Evolutionary conservation across 2,329 filamentous ascomycete genomes (phyloP).

Genomic region (Paecilomyces fulvus): DNA sequence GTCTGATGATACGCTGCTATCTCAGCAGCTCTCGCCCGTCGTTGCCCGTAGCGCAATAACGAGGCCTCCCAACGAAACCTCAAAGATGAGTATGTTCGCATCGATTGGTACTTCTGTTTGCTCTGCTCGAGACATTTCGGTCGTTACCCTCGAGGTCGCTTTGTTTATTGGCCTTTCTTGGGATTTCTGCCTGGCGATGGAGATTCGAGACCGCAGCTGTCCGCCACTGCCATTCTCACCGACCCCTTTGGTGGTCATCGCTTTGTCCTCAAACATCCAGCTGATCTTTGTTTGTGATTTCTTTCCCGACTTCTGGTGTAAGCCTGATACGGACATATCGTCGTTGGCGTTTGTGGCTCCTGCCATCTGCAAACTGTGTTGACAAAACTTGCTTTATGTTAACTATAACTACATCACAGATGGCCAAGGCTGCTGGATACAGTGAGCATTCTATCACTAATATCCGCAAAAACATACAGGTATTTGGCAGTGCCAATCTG

Average conservation of each 20-base stretch:
- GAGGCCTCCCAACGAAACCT: neutral
- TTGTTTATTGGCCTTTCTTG: neutral
- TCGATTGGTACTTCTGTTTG: neutral
- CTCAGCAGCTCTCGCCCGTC: neutral
- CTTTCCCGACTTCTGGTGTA: too few species aligned
- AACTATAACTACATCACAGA: too few species aligned
- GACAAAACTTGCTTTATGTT: too few species aligned
- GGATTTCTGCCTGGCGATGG: neutral
- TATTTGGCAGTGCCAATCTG: too few species aligned
- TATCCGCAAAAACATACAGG: too few species aligned
- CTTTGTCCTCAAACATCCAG: neutral
- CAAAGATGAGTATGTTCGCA: neutral
- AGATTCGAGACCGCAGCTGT: neutral
- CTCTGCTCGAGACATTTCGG: neutral
- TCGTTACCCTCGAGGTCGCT: neutral
- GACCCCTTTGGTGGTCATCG: neutral
- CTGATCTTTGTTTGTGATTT: neutral
- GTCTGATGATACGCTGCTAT: neutral
- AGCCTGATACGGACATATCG: too few species aligned
- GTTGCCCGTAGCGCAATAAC: neutral
- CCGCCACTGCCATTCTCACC: neutral
- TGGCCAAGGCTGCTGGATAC: too few species aligned
- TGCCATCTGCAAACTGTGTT: too few species aligned
- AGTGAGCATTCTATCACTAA: too few species aligned
- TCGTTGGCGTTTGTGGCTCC: too few species aligned